Conservation (phyloP, 2,329 filamentous ascomycete species). For the Alternaria consortialis region DNA sequence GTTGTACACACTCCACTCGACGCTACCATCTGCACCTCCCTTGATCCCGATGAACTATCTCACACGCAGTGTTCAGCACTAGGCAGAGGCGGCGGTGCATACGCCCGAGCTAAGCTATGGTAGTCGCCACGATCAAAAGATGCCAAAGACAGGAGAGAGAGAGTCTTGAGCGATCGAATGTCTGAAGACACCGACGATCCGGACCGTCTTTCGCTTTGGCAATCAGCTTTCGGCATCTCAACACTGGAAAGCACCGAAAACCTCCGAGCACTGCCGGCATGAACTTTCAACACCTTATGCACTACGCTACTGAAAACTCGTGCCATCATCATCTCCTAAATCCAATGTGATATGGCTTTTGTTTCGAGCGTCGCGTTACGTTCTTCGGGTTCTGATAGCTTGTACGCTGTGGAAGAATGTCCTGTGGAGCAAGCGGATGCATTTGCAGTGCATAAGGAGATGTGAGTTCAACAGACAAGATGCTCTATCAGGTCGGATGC, state of each 20-base stretch:
- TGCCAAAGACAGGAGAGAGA: not conserved
- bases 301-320: not conserved
- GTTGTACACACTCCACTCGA: not conserved
- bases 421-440: not conserved
- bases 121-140: not conserved
- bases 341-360: not conserved
- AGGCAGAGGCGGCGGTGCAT: not conserved
- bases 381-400: not conserved
- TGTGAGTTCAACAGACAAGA: not conserved
- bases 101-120: not conserved
- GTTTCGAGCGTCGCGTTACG: not conserved
- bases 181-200: not conserved
- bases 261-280: not conserved
- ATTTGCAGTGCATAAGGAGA: not conserved
- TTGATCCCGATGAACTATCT: not conserved
- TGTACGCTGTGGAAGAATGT: not conserved
- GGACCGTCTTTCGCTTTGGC: not conserved
- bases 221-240: not conserved
- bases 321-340: not conserved
- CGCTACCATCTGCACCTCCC: not conserved
- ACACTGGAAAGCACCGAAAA: constrained; percentile 4
- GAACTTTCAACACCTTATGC: not conserved
- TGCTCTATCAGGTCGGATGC: not conserved
- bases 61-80: not conserved
- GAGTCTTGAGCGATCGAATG: not conserved